phyloP scores from a whole-genome alignment of 352 stramenopile species.

The Plasmopara halstedii region DNA sequence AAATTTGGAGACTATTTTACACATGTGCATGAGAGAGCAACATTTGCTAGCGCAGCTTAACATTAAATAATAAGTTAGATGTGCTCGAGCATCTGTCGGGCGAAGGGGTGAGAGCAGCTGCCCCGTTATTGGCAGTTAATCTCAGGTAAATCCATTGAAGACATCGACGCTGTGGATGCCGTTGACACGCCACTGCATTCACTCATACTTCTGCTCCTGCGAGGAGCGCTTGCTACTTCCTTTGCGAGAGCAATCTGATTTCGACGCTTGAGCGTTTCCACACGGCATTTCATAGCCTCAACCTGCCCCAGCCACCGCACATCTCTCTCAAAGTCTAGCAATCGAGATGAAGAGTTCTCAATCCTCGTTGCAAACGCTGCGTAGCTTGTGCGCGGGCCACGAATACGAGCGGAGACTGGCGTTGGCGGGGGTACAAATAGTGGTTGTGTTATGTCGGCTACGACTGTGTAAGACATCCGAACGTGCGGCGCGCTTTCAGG shows the following conservation, averaged over 20 bases:
- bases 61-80: slow-evolving; percentile 31
- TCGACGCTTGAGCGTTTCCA: slow-evolving; percentile 24
- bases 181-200: slow-evolving; percentile 29
- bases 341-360: slow-evolving; percentile 22
- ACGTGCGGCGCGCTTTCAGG: not conserved
- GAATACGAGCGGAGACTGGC: slow-evolving; percentile 14
- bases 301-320: slow-evolving; percentile 27
- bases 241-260: slow-evolving; percentile 14
- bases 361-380: slow-evolving; percentile 24
- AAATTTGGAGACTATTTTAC: not conserved
- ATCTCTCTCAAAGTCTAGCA: slow-evolving; percentile 29
- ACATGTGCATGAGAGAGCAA: slow-evolving; percentile 1
- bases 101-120: not conserved
- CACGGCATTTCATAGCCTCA: slow-evolving; percentile 22
- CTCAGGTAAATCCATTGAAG: slow-evolving; percentile 23
- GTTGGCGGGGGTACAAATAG: slow-evolving; percentile 14
- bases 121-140: slow-evolving; percentile 15
- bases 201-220: slow-evolving; percentile 27
- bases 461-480: slow-evolving; percentile 4
- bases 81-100: slow-evolving; percentile 1
- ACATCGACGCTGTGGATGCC: slow-evolving; percentile 24
- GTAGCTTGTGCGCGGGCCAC: slow-evolving; percentile 18
- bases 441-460: slow-evolving; percentile 2
- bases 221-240: slow-evolving; percentile 12
- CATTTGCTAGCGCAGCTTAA: slow-evolving; percentile 25